Base-by-base conservation (phyloP, 257 asterid species). In the Penstemon barbatus region DNA sequence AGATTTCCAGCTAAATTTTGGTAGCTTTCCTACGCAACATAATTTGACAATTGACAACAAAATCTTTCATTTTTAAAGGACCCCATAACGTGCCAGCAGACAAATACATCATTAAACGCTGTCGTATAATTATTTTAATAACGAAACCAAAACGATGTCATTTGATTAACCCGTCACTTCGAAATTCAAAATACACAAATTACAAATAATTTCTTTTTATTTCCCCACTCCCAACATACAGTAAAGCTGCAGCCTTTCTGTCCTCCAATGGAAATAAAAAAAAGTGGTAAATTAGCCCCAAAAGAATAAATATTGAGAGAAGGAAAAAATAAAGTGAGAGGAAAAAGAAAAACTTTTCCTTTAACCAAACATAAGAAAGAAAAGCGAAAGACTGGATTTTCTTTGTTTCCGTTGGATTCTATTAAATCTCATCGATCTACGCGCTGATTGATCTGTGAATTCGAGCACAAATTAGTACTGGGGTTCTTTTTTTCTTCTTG, bases 351-450 rank as follows among this genome's bases (percentile, higher is more conserved):
- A 78, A 71, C 76, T 86, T 91, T 87, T 72, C 58, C 79, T 79
- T 86, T 83, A 81, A 82, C 86, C 91, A 78, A 83, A 81, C 83
- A 73, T 69, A 75, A 76, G 68, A 65, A 69, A 77, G 72, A 72
- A 81, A 81, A 82, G 92, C 80, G 87, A 71, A 70, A 82, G 74
- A 71, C 83, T 80, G 74, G 66, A 70, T 68, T 74, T 74, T 25
- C 33, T 25, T 25, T 78, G 8, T 9, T 60, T 73, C 78, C 75
- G 68, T 72, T 45, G 80, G 83, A 71, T 76, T 74, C 88, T 84
- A 53, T 69, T 58, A 84, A 73, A 37, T 74, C 79, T 18, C 83
- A 74, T 81, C 76, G 82, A 75, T 82, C 79, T 80, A 72, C 76
- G 54, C 80, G 76, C 84, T 68, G 73, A 79, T 77, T 49, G 68